Conservation (phyloP, 2,329 filamentous ascomycete genomes). For the Ascochyta koolunga region DNA sequence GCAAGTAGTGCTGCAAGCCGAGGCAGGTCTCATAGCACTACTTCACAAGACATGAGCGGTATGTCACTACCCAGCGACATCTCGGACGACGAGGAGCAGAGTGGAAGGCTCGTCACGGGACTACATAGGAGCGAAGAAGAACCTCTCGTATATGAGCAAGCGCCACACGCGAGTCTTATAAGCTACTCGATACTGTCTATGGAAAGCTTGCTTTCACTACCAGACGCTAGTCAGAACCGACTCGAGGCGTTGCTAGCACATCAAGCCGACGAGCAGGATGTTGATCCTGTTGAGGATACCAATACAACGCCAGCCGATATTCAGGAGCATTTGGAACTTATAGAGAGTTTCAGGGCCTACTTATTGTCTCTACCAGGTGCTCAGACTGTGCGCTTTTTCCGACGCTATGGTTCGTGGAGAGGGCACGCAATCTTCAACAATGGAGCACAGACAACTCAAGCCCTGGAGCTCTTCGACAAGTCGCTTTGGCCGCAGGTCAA, state of each 20-base stretch:
- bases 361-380: slow-evolving; percentile 27
- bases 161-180: background rate
- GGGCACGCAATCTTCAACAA: slow-evolving; percentile 28
- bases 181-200: slow-evolving; percentile 23
- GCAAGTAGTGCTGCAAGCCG: slow-evolving; percentile 40
- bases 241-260: slow-evolving; percentile 24
- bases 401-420: slow-evolving; percentile 29
- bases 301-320: slow-evolving; percentile 12
- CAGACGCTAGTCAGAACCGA: slow-evolving; percentile 31
- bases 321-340: slow-evolving; percentile 20
- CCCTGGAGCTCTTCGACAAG: slow-evolving; percentile 24
- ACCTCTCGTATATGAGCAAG: background rate
- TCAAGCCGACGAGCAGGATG: background rate
- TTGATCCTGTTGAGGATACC: slow-evolving; percentile 9
- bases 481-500: slow-evolving; percentile 23
- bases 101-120: background rate
- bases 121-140: background rate
- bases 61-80: slow-evolving; percentile 25
- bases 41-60: slow-evolving; percentile 25
- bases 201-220: slow-evolving; percentile 32
- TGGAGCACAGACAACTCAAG: slow-evolving; percentile 17
- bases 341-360: slow-evolving; percentile 26
- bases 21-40: slow-evolving; percentile 27
- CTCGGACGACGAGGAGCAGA: slow-evolving; percentile 7
- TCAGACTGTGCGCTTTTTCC: slow-evolving; percentile 27